These are phyloP conservation scores for Cladosporium oxysporum DNA, from an alignment of 2,329 filamentous ascomycete species.

Conservation along the genomic window DNA sequence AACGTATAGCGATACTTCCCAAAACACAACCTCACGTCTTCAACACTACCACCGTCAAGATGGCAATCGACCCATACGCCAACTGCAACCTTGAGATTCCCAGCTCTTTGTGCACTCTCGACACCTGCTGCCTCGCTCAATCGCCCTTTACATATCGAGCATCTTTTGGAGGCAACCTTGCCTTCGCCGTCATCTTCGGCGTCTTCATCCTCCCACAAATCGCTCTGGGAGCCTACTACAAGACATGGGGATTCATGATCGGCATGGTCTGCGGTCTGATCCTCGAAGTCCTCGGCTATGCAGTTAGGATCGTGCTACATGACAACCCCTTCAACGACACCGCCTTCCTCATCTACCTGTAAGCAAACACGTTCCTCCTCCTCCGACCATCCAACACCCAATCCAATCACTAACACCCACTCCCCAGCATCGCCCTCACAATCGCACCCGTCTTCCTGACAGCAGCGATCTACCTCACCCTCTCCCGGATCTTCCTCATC, in stretches of 20 bases:
- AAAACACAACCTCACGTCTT: neutral
- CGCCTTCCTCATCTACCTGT: conserved; percentile 42
- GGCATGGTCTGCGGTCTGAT: conserved; percentile 51
- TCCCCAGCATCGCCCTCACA: conserved; percentile 43
- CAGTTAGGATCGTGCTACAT: conserved; percentile 51
- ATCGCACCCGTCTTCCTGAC: conserved; percentile 49
- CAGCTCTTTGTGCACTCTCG: conserved; percentile 28
- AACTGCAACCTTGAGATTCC: conserved; percentile 28
- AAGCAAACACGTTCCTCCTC: neutral
- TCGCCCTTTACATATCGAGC: conserved; percentile 57
- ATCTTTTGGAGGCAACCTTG: conserved; percentile 43
- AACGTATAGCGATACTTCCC: neutral
- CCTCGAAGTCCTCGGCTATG: conserved; percentile 58
- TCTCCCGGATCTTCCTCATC: conserved; percentile 45
- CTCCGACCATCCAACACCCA: neutral
- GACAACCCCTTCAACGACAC: conserved; percentile 46
- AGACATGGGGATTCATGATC: conserved; percentile 58
- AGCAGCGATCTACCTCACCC: conserved; percentile 49
- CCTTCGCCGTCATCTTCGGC: conserved; percentile 56
- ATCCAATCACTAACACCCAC: conserved; percentile 25
- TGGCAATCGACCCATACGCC: conserved; percentile 23
- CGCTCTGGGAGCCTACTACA: conserved; percentile 51
- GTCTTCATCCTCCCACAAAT: conserved; percentile 52
- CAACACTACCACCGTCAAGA: neutral
- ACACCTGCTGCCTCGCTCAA: conserved; percentile 36